Conservation (phyloP, 73 alveolate genomes). For the Breviolum minutum region DNA sequence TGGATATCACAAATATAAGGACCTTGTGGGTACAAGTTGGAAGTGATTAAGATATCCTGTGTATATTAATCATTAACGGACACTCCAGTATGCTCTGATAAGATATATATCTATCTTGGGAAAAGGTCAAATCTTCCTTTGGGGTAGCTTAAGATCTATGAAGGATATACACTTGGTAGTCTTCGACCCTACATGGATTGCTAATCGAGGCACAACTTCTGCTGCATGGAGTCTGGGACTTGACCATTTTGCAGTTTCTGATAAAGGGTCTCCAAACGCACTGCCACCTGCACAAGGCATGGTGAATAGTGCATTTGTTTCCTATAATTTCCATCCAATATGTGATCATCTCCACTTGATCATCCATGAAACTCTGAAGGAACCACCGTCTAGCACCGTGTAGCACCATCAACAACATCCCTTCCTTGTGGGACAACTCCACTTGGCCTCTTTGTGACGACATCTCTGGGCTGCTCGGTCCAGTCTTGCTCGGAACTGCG, state of each 20-base stretch:
- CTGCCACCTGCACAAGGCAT: not conserved
- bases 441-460: not conserved
- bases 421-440: not conserved
- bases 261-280: conserved; percentile 53
- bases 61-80: too few species aligned
- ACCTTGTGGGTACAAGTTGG: too few species aligned
- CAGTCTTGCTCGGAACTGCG: not conserved
- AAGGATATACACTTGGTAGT: not conserved
- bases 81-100: too few species aligned
- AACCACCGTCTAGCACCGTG: too few species aligned
- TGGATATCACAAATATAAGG: too few species aligned
- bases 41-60: too few species aligned
- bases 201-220: conserved; percentile 4
- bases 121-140: too few species aligned
- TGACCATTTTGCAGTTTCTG: conserved; percentile 67
- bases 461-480: not conserved
- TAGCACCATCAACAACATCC: not conserved
- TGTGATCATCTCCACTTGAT: not conserved
- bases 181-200: too few species aligned
- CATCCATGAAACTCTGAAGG: not conserved
- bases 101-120: too few species aligned
- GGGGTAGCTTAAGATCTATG: too few species aligned
- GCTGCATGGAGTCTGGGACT: conserved; percentile 35
- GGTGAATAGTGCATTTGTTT: not conserved
- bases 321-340: not conserved